Percentiles rank a stretch among this genome's conserved stretches.
Conservation (phyloP, 176 grass and related monocot species). For the Chloris gayana region DNA sequence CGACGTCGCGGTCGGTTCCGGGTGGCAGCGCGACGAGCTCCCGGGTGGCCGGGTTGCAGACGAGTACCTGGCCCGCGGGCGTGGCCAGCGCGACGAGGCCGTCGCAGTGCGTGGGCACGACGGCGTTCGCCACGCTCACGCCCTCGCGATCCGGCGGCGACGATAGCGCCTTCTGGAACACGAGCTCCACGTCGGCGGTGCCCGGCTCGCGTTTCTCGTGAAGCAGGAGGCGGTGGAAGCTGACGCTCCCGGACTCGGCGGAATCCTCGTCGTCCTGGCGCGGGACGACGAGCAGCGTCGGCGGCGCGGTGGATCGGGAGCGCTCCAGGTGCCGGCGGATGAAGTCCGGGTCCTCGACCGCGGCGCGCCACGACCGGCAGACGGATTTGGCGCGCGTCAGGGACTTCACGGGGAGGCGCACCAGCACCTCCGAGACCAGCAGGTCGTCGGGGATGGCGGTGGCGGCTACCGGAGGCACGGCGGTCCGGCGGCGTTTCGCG, state of each 20-base stretch:
- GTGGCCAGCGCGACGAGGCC: conserved; percentile 13
- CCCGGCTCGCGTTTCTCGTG: background rate
- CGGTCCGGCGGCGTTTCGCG: background rate
- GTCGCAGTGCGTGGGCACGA: conserved; percentile 22
- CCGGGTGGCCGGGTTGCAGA: background rate
- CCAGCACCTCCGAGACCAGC: background rate
- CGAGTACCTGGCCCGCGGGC: background rate
- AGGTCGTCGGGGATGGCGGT: background rate
- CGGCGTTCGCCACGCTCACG: background rate
- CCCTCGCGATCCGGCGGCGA: too few relatives aligned
- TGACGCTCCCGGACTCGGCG: background rate
- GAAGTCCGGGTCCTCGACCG: background rate
- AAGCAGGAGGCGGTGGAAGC: background rate
- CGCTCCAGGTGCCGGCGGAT: conserved; percentile 3
- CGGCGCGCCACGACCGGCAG: background rate
- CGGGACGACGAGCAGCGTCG: conserved; percentile 16
- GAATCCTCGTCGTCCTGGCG: background rate
- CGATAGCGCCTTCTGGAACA: background rate
- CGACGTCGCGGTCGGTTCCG: too few relatives aligned
- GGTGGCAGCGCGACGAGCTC: conserved; percentile 5
- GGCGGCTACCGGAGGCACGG: too few relatives aligned
- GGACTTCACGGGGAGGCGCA: background rate
- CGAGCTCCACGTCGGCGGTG: background rate
- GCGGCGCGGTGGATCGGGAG: background rate
- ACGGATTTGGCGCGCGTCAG: background rate